Evolutionary conservation across 2,329 filamentous ascomycete species (phyloP).

Genomic region (Clonostachys sp.): DNA sequence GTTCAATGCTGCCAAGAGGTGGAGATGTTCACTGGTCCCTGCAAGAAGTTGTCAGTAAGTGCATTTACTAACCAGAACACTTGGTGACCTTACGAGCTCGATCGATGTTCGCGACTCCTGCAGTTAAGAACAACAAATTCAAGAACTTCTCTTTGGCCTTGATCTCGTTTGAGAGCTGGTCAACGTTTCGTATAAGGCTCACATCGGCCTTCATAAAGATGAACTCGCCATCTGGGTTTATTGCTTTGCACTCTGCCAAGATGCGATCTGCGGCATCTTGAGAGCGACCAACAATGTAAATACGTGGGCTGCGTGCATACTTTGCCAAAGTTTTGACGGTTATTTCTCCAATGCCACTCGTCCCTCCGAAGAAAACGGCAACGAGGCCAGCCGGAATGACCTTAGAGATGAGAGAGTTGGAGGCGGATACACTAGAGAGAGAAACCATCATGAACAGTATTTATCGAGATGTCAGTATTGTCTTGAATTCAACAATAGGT

Average conservation of each 20-base stretch:
- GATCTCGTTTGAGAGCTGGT: conserved; percentile 40
- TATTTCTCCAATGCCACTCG: conserved; percentile 47
- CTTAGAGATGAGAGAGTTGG: too few relatives aligned
- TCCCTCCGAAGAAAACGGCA: conserved; percentile 48
- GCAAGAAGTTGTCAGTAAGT: neutral
- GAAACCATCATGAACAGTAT: too few relatives aligned
- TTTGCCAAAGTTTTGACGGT: conserved; percentile 40
- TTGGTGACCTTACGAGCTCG: neutral
- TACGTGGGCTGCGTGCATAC: conserved; percentile 29
- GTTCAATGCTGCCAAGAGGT: conserved; percentile 43
- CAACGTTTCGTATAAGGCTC: conserved; percentile 43
- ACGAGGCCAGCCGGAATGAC: conserved; percentile 16
- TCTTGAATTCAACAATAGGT: too few relatives aligned
- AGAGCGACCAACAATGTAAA: conserved; percentile 48
- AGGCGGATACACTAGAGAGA: too few relatives aligned
- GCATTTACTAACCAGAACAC: too few relatives aligned
- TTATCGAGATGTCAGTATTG: too few relatives aligned
- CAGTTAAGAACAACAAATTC: conserved; percentile 41
- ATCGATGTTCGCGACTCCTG: conserved; percentile 23
- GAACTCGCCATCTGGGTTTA: conserved; percentile 37
- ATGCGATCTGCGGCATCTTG: conserved; percentile 27
- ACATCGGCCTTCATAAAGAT: conserved; percentile 44
- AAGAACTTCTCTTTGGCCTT: conserved; percentile 32
- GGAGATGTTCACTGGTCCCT: conserved; percentile 55
- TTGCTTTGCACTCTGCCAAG: conserved; percentile 27